These are phyloP conservation scores for Phytophthora nicotianae DNA, from an alignment of 352 stramenopile genomes.

Conservation along the genomic window DNA sequence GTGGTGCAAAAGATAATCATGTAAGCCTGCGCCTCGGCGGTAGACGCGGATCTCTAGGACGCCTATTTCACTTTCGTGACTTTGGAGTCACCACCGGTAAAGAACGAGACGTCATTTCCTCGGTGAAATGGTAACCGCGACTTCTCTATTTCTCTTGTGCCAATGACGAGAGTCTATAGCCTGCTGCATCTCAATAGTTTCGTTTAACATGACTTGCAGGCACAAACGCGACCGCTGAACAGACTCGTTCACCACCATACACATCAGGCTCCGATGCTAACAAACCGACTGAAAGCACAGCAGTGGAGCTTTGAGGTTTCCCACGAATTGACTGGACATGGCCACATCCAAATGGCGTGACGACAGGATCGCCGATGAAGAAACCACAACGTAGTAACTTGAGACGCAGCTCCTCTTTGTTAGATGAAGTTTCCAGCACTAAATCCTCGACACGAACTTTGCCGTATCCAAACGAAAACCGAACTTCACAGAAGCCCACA, in stretches of 20 bases:
- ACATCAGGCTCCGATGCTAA: constrained; percentile 20
- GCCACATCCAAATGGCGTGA: constrained; percentile 73
- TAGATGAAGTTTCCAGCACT: constrained; percentile 45
- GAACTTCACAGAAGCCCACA: constrained; percentile 59
- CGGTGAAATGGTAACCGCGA: background rate
- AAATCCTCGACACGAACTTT: constrained; percentile 64
- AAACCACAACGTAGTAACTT: constrained; percentile 35
- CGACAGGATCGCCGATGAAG: constrained; percentile 60
- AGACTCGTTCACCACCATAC: background rate
- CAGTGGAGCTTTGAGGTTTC: constrained; percentile 6
- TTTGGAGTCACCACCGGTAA: too few species aligned
- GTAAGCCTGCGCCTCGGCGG: constrained; percentile 43
- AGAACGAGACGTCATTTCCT: background rate
- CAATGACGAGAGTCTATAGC: background rate
- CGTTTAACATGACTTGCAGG: constrained; percentile 23
- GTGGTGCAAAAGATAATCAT: too few species aligned
- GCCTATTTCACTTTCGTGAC: too few species aligned
- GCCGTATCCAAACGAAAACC: constrained; percentile 68
- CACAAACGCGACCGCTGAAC: constrained; percentile 28
- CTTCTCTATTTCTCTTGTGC: constrained; percentile 11
- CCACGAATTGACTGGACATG: constrained; percentile 43
- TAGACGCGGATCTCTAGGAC: constrained; percentile 60
- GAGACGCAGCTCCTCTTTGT: constrained; percentile 26
- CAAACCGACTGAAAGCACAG: constrained; percentile 29
- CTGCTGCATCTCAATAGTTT: constrained; percentile 27